phyloP scores from a whole-genome alignment of 2,329 filamentous ascomycete species.

The Xylaria sp. region DNA sequence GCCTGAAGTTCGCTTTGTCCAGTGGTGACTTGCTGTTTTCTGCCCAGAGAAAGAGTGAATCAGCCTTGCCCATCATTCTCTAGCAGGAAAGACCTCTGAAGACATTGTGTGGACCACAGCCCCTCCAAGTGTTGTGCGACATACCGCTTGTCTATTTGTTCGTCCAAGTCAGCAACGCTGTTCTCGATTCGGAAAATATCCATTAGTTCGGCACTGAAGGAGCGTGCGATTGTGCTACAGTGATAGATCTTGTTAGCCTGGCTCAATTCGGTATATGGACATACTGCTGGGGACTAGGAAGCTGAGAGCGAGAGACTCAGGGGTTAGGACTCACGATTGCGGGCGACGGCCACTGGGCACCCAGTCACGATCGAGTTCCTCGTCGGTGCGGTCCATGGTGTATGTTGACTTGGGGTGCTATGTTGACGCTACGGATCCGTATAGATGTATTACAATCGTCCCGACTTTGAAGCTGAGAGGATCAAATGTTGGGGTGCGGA shows the following conservation, averaged over 20 bases:
- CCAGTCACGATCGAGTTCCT: constrained; percentile 80
- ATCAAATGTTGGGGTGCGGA: constrained; percentile 16
- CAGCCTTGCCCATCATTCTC: constrained; percentile 18
- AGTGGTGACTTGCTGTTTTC: constrained; percentile 80
- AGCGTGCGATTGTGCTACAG: constrained; percentile 82
- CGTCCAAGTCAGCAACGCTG: constrained; percentile 76
- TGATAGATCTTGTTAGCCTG: constrained; percentile 38
- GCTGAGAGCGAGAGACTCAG: constrained; percentile 15
- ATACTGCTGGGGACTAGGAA: not conserved
- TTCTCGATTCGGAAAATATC: constrained; percentile 90
- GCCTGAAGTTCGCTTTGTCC: constrained; percentile 84
- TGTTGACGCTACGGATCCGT: not conserved
- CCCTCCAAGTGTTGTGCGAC: constrained; percentile 47
- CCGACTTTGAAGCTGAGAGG: constrained; percentile 1
- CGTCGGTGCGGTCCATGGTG: constrained; percentile 63
- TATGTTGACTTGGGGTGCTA: constrained; percentile 1
- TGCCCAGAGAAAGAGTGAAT: constrained; percentile 52
- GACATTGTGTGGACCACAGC: constrained; percentile 7
- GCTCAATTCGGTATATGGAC: not conserved
- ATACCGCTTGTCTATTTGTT: constrained; percentile 84
- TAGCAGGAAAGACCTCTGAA: not conserved
- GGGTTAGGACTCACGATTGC: constrained; percentile 75
- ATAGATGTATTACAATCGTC: constrained; percentile 2
- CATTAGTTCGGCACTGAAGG: constrained; percentile 87
- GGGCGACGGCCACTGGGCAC: constrained; percentile 81